Evolutionary conservation across 257 asterid genomes (phyloP), one percentile per base, ranked within the genome.

Genomic region (Rubia yunnanensis): DNA sequence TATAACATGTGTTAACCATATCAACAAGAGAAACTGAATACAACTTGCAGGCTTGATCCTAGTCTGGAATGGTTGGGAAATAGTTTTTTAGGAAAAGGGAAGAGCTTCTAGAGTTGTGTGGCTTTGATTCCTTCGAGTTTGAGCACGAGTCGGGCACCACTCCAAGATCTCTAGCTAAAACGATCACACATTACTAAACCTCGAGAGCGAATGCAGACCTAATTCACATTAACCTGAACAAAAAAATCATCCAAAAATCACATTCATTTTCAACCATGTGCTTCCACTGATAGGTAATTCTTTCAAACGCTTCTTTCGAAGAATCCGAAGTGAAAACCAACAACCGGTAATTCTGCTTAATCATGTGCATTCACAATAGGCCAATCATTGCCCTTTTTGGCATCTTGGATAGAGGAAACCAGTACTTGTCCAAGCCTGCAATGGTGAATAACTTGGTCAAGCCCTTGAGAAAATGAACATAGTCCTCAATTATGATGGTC

Each of bases 101-200:
- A 26, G 87, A 76, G 44, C 89, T 78, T 77, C 60, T 87, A 5
- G 99, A 89, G 74, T 78, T 79, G 74, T 89, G 94, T 20, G 91
- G 73, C 84, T 84, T 92, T 0, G 99, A 92, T 77, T 92, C 99
- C 89, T 86, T 89, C 62, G 97, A 80, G 65, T 85, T 87, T 10
- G 87, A 77, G 78, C 99, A 92, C 3, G 99, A 84, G 38, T 88
- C 83, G 72, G 89, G 82, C 34, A 49, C 77, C 70, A 89, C 83
- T 41, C 99, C 99, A 1, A 88, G 89, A 77, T 92, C 97, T 71
- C 99, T 97, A 71, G 96, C 97, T 92, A 94, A 79, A 80, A 78
- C 71, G 69, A 44, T 14, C 23, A 81, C 64, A 77, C 54, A 46
- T 58, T 66, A 68, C 61, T 67, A 53, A 5, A 65, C n/a, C 46